Conservation (phyloP, 148 eudicot genomes). For the Vaccinium vitisidaea region DNA sequence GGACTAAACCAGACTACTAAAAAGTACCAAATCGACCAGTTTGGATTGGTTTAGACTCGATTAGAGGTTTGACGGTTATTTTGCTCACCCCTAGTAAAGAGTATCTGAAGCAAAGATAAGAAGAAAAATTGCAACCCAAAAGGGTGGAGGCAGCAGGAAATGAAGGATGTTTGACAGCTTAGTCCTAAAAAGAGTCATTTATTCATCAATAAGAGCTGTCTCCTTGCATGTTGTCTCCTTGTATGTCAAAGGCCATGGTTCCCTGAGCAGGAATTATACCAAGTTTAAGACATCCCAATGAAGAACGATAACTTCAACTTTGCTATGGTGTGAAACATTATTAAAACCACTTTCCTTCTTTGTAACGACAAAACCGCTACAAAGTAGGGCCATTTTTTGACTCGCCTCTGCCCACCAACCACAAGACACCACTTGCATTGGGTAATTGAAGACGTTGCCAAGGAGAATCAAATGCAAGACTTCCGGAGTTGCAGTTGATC, state of each 20-base stretch:
- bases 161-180: not conserved
- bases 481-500: not conserved
- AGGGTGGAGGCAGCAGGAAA: not conserved
- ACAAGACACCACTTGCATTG: not conserved
- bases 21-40: too few relatives aligned
- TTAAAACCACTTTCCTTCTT: not conserved
- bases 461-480: not conserved
- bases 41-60: too few relatives aligned
- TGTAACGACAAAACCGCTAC: not conserved
- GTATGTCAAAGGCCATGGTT: not conserved
- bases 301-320: not conserved
- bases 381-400: not conserved
- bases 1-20: too few relatives aligned
- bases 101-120: not conserved
- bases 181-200: not conserved
- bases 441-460: not conserved
- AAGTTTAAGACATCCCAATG: not conserved
- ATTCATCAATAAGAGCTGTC: not conserved
- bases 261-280: not conserved
- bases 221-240: not conserved
- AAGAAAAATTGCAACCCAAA: not conserved
- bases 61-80: too few relatives aligned
- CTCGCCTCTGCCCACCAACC: not conserved
- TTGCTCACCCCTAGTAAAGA: not conserved
- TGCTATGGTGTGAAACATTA: constrained; percentile 1